phyloP scores from a whole-genome alignment of 495 filamentous ascomycete species.

The Annulohypoxylon maeteangense region DNA sequence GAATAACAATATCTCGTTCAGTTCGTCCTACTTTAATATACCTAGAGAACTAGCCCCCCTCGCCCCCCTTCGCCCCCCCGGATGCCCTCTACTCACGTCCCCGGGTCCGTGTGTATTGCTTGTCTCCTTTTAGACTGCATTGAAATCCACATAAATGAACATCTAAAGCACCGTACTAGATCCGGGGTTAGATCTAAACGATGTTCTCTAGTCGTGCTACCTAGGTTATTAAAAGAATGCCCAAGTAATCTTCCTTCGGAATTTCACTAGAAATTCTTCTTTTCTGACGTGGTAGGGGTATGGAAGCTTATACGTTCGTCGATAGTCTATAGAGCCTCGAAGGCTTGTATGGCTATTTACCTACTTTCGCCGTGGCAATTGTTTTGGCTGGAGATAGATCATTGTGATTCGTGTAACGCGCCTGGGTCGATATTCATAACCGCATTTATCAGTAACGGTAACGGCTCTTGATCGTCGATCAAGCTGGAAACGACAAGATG shows the following conservation, averaged over 20 bases:
- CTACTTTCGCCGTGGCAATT: not conserved
- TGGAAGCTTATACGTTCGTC: slow-evolving; percentile 1
- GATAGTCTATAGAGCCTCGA: not conserved
- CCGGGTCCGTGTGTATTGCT: slow-evolving; percentile 7
- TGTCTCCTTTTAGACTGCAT: slow-evolving; percentile 20
- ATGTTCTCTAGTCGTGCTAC: slow-evolving; percentile 9
- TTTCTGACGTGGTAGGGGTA: not conserved
- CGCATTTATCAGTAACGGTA: not conserved
- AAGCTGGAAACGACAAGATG: slow-evolving; percentile 21
- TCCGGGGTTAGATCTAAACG: slow-evolving; percentile 22
- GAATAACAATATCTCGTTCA: slow-evolving; percentile 10
- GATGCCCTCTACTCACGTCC: not conserved
- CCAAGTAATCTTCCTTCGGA: not conserved
- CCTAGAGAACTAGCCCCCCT: not conserved
- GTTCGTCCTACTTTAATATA: slow-evolving; percentile 19
- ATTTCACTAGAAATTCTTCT: not conserved
- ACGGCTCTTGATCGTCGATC: not conserved
- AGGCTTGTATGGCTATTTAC: not conserved
- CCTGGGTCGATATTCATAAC: not conserved
- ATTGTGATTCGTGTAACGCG: not conserved
- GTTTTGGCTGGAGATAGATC: not conserved
- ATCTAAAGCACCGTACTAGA: not conserved
- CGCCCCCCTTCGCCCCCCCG: not conserved
- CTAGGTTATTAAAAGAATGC: slow-evolving; percentile 20
- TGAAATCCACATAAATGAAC: slow-evolving; percentile 7